Evolutionary conservation across 139 green algal species (phyloP).

Genomic region (Chlamydomonas schloesseri): DNA sequence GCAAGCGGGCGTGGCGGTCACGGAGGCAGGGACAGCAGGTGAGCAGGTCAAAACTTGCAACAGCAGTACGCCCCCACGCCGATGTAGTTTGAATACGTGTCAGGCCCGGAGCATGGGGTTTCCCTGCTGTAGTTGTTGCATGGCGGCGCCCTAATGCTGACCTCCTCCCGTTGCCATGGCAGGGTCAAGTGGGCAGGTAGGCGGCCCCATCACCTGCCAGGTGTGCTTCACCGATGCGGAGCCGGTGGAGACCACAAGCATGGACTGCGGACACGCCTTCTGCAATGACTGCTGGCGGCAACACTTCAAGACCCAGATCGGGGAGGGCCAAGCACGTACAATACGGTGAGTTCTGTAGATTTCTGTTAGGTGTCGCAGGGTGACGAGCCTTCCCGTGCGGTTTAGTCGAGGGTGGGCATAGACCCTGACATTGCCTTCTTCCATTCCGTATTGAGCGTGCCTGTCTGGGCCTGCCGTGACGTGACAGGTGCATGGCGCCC

Average conservation of each 20-base stretch:
- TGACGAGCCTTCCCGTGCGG: no score
- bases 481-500: slow-evolving; percentile 83
- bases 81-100: no score
- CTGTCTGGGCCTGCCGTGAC: no score
- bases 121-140: no score
- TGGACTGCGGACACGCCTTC: slow-evolving; percentile 89
- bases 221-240: slow-evolving; percentile 72
- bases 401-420: no score
- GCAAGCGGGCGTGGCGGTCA: slow-evolving; percentile 26
- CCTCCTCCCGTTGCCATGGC: not conserved
- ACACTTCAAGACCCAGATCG: slow-evolving; percentile 75
- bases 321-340: slow-evolving; percentile 37
- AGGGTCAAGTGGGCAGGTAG: not conserved
- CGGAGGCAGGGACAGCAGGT: not conserved
- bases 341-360: slow-evolving; percentile 43
- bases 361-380: no score
- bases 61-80: no score
- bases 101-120: no score
- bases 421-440: no score
- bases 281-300: slow-evolving; percentile 91
- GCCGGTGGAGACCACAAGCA: slow-evolving; percentile 59
- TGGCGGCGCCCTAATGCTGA: no score
- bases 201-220: not conserved
- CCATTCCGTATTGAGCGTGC: no score
- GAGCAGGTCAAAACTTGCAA: no score